Evolutionary conservation across 305 asterid genomes (phyloP).

Genomic region (Ilex paraguariensis): DNA sequence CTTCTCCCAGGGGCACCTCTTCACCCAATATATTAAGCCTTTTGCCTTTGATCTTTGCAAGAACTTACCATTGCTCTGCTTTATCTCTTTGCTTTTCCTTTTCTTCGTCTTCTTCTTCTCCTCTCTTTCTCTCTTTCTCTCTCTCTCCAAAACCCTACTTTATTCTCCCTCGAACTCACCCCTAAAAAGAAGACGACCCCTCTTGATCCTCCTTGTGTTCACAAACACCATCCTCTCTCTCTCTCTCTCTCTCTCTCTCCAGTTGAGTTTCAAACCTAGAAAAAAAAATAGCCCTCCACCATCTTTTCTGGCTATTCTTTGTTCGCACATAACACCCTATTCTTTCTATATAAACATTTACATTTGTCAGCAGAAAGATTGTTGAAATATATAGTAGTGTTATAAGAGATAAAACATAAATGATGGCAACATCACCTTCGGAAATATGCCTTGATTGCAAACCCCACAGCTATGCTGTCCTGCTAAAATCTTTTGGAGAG

Average conservation of each 20-base stretch:
- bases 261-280: not conserved
- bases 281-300: not conserved
- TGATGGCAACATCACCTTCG: slow-evolving; percentile 56
- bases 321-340: not conserved
- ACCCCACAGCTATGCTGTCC: slow-evolving; percentile 68
- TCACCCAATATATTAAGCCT: slow-evolving; percentile 27
- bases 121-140: too few species aligned
- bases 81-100: slow-evolving; percentile 27
- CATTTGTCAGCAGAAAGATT: not conserved
- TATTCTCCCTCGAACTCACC: slow-evolving; percentile 55
- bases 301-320: slow-evolving; percentile 2
- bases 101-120: slow-evolving; percentile 5
- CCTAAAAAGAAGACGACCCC: slow-evolving; percentile 34
- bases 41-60: slow-evolving; percentile 71
- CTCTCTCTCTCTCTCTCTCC: slow-evolving; percentile 8
- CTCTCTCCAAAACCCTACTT: slow-evolving; percentile 65
- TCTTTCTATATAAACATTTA: slow-evolving; percentile 11
- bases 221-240: slow-evolving; percentile 32
- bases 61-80: slow-evolving; percentile 53
- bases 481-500: slow-evolving; percentile 65
- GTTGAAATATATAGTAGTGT: not conserved
- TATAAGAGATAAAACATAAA: slow-evolving; percentile 1
- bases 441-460: slow-evolving; percentile 76
- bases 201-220: slow-evolving; percentile 50
- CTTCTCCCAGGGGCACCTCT: slow-evolving; percentile 14